Evolutionary conservation across 768 basidiomycete species (phyloP), one percentile per base, ranked within the genome.

Genomic region (Exsudoporus frostii): DNA sequence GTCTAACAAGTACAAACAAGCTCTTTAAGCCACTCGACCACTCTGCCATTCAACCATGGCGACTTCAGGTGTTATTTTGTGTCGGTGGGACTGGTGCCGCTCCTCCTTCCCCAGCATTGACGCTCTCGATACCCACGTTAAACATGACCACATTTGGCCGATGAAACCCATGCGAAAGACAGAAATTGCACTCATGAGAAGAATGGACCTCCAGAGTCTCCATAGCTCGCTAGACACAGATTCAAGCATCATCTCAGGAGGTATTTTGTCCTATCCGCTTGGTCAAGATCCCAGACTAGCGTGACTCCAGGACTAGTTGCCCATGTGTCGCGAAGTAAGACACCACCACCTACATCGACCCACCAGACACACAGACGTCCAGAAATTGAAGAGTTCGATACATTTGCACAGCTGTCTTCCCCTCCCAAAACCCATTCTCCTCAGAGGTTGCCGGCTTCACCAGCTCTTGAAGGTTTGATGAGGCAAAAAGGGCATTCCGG

Each of bases 61-160:
- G 15, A 5, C 57, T 37, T 45, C 54, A n/a, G 24, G 25, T 25
- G 11, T 60, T 39, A 55, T 74, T 54, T 59, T 69, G 13, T 84
- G 83, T 65, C 71, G 69, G 49, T 84, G 83, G 83, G 71, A 71
- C 6, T 80, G 79, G 78, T 85, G 83, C 48, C 70, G 77, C 3
- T 64, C 64, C 10, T 69, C 69, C 3, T 84, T 78, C 50, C 41
- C 61, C 10, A 71, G 59, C 25, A 65, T 69, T n/a, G 55, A 63
- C 3, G 73, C 73, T 15, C 74, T 84, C 25, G 62, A 69, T 3
- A 56, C 68, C 7, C 84, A 85, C 60, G 75, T 84, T 39, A 62
- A 73, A 14, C 62, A 68, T 25, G 74, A 78, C 11, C 84, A 85
- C 61, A 71, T 80, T 39, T 71, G 65, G 46, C 68, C 67, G 25